Evolutionary conservation across 495 filamentous ascomycete species (phyloP).

Genomic region (Aspergillus sclerotioniger): DNA sequence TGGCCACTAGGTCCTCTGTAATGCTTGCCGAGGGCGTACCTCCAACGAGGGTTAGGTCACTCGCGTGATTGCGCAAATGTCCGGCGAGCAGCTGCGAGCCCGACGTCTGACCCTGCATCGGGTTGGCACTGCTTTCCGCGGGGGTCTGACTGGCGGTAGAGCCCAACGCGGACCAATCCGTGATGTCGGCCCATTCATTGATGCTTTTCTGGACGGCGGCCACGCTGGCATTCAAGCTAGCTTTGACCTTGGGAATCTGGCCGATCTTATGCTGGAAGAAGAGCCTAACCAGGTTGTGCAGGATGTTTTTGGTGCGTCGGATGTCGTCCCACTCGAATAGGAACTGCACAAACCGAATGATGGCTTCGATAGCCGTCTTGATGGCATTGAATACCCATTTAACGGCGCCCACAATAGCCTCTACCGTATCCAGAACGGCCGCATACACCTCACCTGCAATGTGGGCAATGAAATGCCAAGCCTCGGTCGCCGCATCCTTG

Average conservation of each 20-base stretch:
- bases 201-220: background rate
- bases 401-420: conserved; percentile 6
- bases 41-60: background rate
- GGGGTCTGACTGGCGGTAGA: background rate
- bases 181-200: conserved; percentile 1
- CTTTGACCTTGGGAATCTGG: background rate
- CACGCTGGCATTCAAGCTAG: background rate
- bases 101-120: background rate
- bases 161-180: conserved; percentile 3
- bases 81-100: conserved; percentile 2
- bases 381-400: conserved; percentile 11
- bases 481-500: background rate
- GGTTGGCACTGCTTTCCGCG: background rate
- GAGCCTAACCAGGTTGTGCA: conserved; percentile 3
- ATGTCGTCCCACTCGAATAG: conserved; percentile 14
- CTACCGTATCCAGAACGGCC: conserved; percentile 10
- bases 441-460: conserved; percentile 6
- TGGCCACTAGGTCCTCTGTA: background rate
- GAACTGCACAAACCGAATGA: conserved; percentile 3
- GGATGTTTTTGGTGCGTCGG: conserved; percentile 6
- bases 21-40: background rate
- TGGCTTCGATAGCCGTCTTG: conserved; percentile 4
- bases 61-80: conserved; percentile 2
- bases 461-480: conserved; percentile 4
- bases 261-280: conserved; percentile 4